These are phyloP conservation scores for Phytophthora tubulina DNA, from an alignment of 352 stramenopile species.

Conservation along the genomic window DNA sequence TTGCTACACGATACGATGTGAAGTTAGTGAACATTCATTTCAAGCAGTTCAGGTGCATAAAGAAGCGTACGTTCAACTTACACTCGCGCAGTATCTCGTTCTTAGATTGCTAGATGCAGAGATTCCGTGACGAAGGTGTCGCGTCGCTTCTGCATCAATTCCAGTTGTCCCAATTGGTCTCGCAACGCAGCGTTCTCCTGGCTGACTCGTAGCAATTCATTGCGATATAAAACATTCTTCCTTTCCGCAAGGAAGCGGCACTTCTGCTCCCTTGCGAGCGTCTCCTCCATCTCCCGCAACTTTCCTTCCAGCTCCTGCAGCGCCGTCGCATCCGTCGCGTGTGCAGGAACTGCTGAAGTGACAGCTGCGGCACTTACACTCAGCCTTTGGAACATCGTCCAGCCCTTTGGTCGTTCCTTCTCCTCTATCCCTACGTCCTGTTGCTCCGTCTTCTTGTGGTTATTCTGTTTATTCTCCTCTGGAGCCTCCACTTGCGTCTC, in stretches of 20 bases:
- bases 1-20: no score
- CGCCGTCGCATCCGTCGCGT: slow-evolving; percentile 11
- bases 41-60: no score
- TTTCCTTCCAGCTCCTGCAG: slow-evolving; percentile 47
- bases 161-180: slow-evolving; percentile 44
- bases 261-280: slow-evolving; percentile 70
- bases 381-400: slow-evolving; percentile 53
- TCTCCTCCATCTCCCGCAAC: slow-evolving; percentile 43
- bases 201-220: slow-evolving; percentile 62
- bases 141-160: slow-evolving; percentile 26
- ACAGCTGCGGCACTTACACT: slow-evolving; percentile 38
- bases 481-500: slow-evolving; percentile 23
- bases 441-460: slow-evolving; percentile 17
- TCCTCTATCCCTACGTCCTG: slow-evolving; percentile 19
- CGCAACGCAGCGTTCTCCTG: slow-evolving; percentile 67
- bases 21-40: no score
- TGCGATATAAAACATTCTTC: slow-evolving; percentile 83
- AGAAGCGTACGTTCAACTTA: not conserved
- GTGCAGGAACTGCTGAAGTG: slow-evolving; percentile 6
- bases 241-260: slow-evolving; percentile 76
- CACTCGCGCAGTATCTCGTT: no score
- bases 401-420: slow-evolving; percentile 36
- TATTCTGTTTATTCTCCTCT: slow-evolving; percentile 16
- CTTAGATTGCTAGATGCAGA: slow-evolving; percentile 57
- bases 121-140: slow-evolving; percentile 42